Conservation (phyloP, 2,329 filamentous ascomycete species). For the Podosphaera fusca region DNA sequence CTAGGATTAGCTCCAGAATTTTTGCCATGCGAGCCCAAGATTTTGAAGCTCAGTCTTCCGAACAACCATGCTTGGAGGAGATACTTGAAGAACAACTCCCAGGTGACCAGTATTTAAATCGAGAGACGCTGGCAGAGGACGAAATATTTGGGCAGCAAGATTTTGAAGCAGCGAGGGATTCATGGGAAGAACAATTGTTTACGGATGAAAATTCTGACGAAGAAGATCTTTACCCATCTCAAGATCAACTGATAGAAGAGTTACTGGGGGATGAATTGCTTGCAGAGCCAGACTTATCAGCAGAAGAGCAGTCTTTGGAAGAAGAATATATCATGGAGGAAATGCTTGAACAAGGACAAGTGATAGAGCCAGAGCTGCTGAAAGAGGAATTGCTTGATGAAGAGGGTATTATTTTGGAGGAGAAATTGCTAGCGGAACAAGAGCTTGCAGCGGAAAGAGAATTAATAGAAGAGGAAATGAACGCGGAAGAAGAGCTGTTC, state of each 20-base stretch:
- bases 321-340: background rate
- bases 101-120: background rate
- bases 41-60: background rate
- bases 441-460: background rate
- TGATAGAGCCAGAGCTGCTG: background rate
- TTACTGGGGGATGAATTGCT: background rate
- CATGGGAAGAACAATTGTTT: background rate
- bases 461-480: background rate
- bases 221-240: background rate
- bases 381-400: background rate
- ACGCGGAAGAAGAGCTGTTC: background rate
- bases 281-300: background rate
- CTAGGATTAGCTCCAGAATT: background rate
- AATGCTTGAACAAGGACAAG: background rate
- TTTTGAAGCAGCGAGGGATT: background rate
- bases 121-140: background rate
- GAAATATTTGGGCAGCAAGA: background rate
- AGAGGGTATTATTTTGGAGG: background rate
- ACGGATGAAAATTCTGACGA: background rate
- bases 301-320: background rate
- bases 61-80: background rate
- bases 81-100: background rate
- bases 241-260: background rate
- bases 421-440: background rate
- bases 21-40: background rate